phyloP scores from a whole-genome alignment of 2,329 filamentous ascomycete species.

The Ceratocystiopsis minuta region DNA sequence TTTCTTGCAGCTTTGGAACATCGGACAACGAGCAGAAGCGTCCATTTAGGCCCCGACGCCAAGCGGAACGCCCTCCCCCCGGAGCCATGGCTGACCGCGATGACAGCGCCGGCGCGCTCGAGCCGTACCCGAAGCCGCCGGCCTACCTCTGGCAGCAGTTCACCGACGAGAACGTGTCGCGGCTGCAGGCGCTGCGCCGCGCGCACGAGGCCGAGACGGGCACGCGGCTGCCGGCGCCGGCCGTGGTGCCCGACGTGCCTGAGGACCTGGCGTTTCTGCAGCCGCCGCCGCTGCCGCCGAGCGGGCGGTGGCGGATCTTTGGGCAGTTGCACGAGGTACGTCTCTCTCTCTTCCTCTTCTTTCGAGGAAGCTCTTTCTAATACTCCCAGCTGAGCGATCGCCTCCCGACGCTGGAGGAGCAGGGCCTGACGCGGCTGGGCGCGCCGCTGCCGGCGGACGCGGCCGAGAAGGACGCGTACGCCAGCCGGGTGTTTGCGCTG shows the following conservation, averaged over 20 bases:
- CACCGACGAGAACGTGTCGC: conserved; percentile 53
- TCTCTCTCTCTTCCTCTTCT: not conserved
- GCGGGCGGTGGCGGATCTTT: conserved; percentile 59
- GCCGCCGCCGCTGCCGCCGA: conserved; percentile 56
- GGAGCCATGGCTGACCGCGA: conserved; percentile 40
- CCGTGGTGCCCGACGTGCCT: conserved; percentile 35
- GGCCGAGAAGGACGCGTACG: conserved; percentile 27
- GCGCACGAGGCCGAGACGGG: conserved; percentile 18
- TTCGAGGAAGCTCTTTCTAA: not conserved
- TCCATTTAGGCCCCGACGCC: too few species aligned
- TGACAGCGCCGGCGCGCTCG: conserved; percentile 2
- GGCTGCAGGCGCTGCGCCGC: conserved; percentile 26
- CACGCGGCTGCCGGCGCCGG: conserved; percentile 12
- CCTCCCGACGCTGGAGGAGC: conserved; percentile 48
- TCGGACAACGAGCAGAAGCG: too few species aligned
- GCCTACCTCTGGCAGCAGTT: conserved; percentile 72
- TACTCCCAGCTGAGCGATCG: conserved; percentile 35
- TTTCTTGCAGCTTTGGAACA: too few species aligned
- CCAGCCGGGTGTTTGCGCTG: conserved; percentile 48
- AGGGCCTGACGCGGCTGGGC: conserved; percentile 50
- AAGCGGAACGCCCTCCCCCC: too few species aligned
- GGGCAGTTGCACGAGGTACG: conserved; percentile 44
- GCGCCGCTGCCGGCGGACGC: conserved; percentile 25
- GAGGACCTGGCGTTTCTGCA: conserved; percentile 59
- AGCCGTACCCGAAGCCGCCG: conserved; percentile 55